Evolutionary conservation across 805 yeast genomes (phyloP), one percentile per base, ranked within the genome.

Genomic region (Kazachstania kunashirensis): DNA sequence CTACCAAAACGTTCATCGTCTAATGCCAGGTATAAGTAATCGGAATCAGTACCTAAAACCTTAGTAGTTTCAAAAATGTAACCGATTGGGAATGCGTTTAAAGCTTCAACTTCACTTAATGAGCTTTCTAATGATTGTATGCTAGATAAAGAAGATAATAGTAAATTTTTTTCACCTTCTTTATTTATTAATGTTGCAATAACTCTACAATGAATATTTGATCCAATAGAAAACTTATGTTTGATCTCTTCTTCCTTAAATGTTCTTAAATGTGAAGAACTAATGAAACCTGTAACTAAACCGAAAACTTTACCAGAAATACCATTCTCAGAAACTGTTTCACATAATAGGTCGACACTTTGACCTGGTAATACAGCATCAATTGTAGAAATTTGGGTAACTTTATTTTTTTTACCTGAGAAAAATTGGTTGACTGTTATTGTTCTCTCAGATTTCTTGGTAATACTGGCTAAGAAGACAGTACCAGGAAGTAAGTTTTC

Each of bases 341-440:
- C 69, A 15, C 86, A 71, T 20, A 79, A 61, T 6, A 86, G 82
- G 40, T 82, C 85, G 8, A 88, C 84, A 9, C 78, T 52, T 45
- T 78, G 73, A 49, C 98, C 99, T 3, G 99, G 94, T 26, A 82
- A 70, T 19, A 88, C 70, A 4, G 94, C 75, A 49, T 86, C 94
- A 15, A 84, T 64, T 2, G 94, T 75, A 1, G 85, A 68, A 29
- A 81, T 77, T 5, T 80, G 63, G 4, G 73, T 53, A 6, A 73
- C 52, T 5, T 74, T 60, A 16, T 65, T 49, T 41, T 71, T 75
- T 39, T 73, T 69, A 37, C 62, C 58, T 17, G 66, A 56, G 23
- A 66, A 66, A 16, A 65, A 54, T 3, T 76, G 70, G 3, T 77
- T 76, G 19, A 84, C 63, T 2, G 77, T 73, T 49, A 42, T 71